Evolutionary conservation across 2,329 filamentous ascomycete genomes (phyloP).

Genomic region (Berkeleyomyces rouxiae): DNA sequence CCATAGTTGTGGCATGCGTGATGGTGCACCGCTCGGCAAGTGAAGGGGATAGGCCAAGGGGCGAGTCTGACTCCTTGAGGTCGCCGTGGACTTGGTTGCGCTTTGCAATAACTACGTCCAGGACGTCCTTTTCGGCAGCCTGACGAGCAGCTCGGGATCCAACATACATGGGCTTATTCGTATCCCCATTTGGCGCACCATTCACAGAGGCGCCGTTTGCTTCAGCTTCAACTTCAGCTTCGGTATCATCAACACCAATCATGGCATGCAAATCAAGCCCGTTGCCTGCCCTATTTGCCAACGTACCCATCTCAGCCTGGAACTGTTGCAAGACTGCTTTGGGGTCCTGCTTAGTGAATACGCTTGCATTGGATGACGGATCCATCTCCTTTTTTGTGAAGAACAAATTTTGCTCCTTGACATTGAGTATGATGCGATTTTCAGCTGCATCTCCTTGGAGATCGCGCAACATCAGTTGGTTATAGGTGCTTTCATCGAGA

Average conservation of each 20-base stretch:
- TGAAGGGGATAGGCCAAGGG: slow-evolving; percentile 37
- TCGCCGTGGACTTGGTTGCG: slow-evolving; percentile 41
- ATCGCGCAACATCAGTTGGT: slow-evolving; percentile 62
- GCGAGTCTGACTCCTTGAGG: slow-evolving; percentile 28
- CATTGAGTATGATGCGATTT: slow-evolving; percentile 65
- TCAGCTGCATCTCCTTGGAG: slow-evolving; percentile 58
- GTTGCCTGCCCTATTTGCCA: slow-evolving; percentile 31
- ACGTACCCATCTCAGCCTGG: slow-evolving; percentile 40
- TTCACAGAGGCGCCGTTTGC: not conserved
- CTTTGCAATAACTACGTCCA: slow-evolving; percentile 46
- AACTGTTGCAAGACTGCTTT: slow-evolving; percentile 48
- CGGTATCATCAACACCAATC: slow-evolving; percentile 55
- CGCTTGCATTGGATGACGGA: slow-evolving; percentile 27
- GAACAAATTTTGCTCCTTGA: slow-evolving; percentile 74
- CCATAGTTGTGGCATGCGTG: slow-evolving; percentile 82
- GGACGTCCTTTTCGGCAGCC: slow-evolving; percentile 51
- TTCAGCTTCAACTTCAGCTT: slow-evolving; percentile 37
- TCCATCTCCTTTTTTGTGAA: slow-evolving; percentile 46
- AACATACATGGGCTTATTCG: slow-evolving; percentile 36
- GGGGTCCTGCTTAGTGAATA: slow-evolving; percentile 56
- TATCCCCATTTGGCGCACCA: slow-evolving; percentile 15
- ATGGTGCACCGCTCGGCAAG: slow-evolving; percentile 42
- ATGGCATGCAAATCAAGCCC: slow-evolving; percentile 44
- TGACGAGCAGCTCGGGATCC: slow-evolving; percentile 49
- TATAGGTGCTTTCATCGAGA: slow-evolving; percentile 56